phyloP scores from a whole-genome alignment of 208 protist species.

The Naegleria lovaniensis region DNA sequence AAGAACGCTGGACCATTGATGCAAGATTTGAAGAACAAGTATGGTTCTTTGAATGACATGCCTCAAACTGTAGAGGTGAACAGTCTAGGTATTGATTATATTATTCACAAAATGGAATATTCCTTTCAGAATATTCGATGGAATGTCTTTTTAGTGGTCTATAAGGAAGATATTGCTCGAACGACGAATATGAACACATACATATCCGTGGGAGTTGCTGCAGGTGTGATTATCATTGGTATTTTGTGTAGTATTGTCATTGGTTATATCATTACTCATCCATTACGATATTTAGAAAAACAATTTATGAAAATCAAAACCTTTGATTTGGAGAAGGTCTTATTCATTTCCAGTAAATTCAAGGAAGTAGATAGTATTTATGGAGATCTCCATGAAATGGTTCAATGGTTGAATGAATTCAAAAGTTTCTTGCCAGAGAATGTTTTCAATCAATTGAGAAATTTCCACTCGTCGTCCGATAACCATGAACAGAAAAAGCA shows the following conservation, averaged over 20 bases:
- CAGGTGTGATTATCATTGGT: not conserved
- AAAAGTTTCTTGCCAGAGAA: not conserved
- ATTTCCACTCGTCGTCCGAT: no score
- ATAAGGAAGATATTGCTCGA: not conserved
- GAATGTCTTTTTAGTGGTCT: not conserved
- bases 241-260: not conserved
- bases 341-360: not conserved
- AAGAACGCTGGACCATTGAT: not conserved
- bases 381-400: not conserved
- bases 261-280: not conserved
- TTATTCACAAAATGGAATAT: not conserved
- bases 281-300: not conserved
- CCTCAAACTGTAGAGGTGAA: not conserved
- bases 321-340: not conserved
- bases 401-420: not conserved
- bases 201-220: not conserved
- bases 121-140: not conserved
- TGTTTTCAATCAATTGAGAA: not conserved
- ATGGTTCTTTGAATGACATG: not conserved
- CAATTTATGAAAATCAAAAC: not conserved
- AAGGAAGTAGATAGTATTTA: not conserved
- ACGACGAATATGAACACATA: not conserved
- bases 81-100: not conserved
- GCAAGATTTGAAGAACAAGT: not conserved
- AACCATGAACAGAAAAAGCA: no score